phyloP scores from a whole-genome alignment of 2,329 filamentous ascomycete genomes.

The Phaeosphaeria sp. region DNA sequence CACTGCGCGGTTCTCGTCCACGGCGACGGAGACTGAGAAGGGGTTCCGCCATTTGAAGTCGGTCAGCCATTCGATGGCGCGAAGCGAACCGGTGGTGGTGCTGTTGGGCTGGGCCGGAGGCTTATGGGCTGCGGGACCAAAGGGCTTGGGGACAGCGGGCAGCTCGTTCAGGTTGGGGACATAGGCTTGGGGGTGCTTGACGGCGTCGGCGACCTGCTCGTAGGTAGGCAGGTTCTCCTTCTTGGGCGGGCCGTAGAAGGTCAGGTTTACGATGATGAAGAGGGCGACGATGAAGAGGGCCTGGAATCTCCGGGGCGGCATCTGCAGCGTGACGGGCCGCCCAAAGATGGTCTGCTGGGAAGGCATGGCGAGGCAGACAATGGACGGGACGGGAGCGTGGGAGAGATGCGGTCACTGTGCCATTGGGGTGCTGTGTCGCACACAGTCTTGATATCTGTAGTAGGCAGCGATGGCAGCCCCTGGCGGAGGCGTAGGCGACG shows the following conservation, averaged over 20 bases:
- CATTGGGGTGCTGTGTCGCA: not conserved
- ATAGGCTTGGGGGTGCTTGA: conserved; percentile 46
- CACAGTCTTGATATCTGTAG: conserved; percentile 10
- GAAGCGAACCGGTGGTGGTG: conserved; percentile 61
- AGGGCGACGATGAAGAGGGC: conserved; percentile 49
- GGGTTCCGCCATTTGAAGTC: conserved; percentile 91
- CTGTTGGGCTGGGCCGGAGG: conserved; percentile 81
- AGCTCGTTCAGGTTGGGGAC: conserved; percentile 32
- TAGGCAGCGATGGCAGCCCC: not conserved
- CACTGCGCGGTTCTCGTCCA: conserved; percentile 83
- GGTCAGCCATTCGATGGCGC: conserved; percentile 82
- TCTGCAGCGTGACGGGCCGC: conserved; percentile 39
- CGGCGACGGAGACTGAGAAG: conserved; percentile 79
- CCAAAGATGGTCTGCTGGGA: conserved; percentile 42
- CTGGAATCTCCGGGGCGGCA: conserved; percentile 57
- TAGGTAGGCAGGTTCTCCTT: conserved; percentile 48
- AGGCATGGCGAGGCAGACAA: conserved; percentile 33
- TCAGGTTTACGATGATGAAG: conserved; percentile 37
- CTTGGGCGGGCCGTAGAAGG: conserved; percentile 41
- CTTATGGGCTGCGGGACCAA: conserved; percentile 72
- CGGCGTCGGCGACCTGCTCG: conserved; percentile 21
- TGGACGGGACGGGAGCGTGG: not conserved
- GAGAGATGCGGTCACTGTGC: not conserved
- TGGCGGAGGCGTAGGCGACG: not conserved
- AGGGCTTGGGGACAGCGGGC: conserved; percentile 63